Evolutionary conservation across 2,329 filamentous ascomycete species (phyloP).

Genomic region (Cytospora leucostoma): DNA sequence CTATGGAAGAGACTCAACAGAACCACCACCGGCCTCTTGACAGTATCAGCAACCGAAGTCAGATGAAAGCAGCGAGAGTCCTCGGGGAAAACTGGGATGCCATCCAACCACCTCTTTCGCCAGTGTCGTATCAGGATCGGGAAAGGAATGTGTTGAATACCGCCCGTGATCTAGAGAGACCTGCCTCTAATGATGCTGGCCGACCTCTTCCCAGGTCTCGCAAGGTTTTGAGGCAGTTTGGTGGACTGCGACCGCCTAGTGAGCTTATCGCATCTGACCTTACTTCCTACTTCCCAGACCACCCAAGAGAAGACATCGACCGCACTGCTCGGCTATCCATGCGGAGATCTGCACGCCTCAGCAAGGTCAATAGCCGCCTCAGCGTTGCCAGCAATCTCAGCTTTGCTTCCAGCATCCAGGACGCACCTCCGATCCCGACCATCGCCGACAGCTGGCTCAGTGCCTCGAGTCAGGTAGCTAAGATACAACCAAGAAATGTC

Average conservation of each 20-base stretch:
- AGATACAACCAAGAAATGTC: constrained; percentile 48
- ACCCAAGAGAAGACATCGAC: constrained; percentile 91
- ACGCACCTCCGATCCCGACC: constrained; percentile 91
- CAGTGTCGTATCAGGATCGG: constrained; percentile 70
- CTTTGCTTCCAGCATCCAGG: constrained; percentile 86
- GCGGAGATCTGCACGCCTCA: constrained; percentile 84
- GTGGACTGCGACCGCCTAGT: constrained; percentile 88
- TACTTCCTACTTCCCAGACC: constrained; percentile 95
- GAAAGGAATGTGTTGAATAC: constrained; percentile 66
- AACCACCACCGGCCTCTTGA: constrained; percentile 66
- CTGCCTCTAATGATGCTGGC: constrained; percentile 51
- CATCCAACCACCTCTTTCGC: constrained; percentile 82
- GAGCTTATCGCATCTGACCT: constrained; percentile 96
- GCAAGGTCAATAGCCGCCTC: constrained; percentile 87
- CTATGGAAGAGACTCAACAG: constrained; percentile 80
- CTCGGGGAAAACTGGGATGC: constrained; percentile 86
- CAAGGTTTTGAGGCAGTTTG: constrained; percentile 76
- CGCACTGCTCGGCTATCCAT: constrained; percentile 92
- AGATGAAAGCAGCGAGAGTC: constrained; percentile 85
- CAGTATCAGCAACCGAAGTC: constrained; percentile 72
- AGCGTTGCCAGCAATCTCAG: constrained; percentile 94
- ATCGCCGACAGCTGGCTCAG: constrained; percentile 93
- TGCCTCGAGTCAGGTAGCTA: constrained; percentile 55
- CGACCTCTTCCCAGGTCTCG: constrained; percentile 43
- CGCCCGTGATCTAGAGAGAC: constrained; percentile 59